These are phyloP conservation scores for carrot (Daucus carota) DNA, from an alignment of 129 eudicot genomes.

Conservation along the genomic window DH1_v3.0 NC_030385.2:313001-313500, in stretches of 20 bases:
- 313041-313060: no score
- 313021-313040: no score
- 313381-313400: neutral
- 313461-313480: conserved; percentile 54
- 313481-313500: neutral
- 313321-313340: neutral
- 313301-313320: neutral
- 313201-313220: neutral
- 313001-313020: no score
- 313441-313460: conserved; percentile 84
- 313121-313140: neutral
- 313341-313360: neutral
- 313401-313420: neutral
- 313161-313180: neutral
- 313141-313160: neutral
- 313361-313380: neutral
- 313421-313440: conserved; percentile 24
- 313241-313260: neutral
- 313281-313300: neutral
- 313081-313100: neutral
- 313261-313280: neutral
- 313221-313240: neutral
- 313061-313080: no score
- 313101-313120: neutral
- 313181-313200: neutral